Conservation (phyloP, 371 early-diverging fungal genomes). For the Circinella umbellata region DNA sequence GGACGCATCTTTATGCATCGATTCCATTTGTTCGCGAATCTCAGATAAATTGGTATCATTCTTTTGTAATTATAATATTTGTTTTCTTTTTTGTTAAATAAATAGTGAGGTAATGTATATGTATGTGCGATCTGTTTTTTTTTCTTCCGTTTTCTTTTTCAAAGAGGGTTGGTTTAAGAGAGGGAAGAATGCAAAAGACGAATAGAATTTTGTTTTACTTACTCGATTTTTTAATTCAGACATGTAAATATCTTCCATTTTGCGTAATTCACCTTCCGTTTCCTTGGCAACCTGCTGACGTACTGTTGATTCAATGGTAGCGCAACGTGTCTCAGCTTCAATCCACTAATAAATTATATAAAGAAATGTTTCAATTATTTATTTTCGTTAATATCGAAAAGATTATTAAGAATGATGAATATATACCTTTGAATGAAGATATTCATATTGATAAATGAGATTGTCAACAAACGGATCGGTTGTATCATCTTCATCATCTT, state of each 20-base stretch:
- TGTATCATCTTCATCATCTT: slow-evolving; percentile 40
- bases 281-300: slow-evolving; percentile 56
- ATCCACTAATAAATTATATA: slow-evolving; percentile 37
- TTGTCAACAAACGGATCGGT: slow-evolving; percentile 55
- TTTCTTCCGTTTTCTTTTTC: too few relatives aligned
- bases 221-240: slow-evolving; percentile 39
- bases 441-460: slow-evolving; percentile 45
- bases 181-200: background rate
- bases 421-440: slow-evolving; percentile 54
- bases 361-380: background rate
- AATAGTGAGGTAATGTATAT: too few relatives aligned
- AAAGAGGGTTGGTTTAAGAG: too few relatives aligned
- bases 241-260: slow-evolving; percentile 49
- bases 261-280: slow-evolving; percentile 44
- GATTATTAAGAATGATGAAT: background rate
- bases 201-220: background rate
- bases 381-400: background rate
- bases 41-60: slow-evolving; percentile 25
- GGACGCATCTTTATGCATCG: slow-evolving; percentile 8
- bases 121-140: too few relatives aligned
- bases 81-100: too few relatives aligned
- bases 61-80: background rate
- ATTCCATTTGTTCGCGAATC: slow-evolving; percentile 7
- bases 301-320: slow-evolving; percentile 60
- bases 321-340: slow-evolving; percentile 59